Percentiles rank a stretch among this genome's conserved stretches.
These are phyloP conservation scores for Gryganskiella cystojenkinii DNA, from an alignment of 192 early-diverging fungal genomes.

Conservation along the genomic window DNA sequence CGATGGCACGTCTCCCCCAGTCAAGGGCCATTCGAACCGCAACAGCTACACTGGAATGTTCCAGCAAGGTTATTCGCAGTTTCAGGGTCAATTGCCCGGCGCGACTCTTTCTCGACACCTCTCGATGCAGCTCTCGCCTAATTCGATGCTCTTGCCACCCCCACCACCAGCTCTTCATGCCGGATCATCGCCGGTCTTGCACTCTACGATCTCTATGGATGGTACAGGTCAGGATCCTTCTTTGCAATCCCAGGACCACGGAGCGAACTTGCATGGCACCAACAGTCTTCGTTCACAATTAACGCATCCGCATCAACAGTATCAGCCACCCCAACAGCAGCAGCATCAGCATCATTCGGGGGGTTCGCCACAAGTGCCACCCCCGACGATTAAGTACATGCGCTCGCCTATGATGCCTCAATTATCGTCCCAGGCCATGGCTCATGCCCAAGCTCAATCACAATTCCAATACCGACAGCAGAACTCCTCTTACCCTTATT, in stretches of 20 bases:
- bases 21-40: conserved; percentile 13
- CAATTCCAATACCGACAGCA: conserved; percentile 14
- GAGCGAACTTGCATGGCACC: not conserved
- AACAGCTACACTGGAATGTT: conserved; percentile 29
- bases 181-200: conserved; percentile 2
- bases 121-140: conserved; percentile 46
- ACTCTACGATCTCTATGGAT: conserved; percentile 19
- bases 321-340: conserved; percentile 12
- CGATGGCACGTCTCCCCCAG: conserved; percentile 15
- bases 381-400: conserved; percentile 38
- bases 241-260: not conserved
- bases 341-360: conserved; percentile 10
- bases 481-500: conserved; percentile 9
- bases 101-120: conserved; percentile 41
- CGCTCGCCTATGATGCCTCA: conserved; percentile 49
- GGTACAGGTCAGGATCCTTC: not conserved
- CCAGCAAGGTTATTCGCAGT: conserved; percentile 46
- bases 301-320: not conserved
- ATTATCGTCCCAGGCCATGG: conserved; percentile 48
- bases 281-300: not conserved
- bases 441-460: conserved; percentile 21
- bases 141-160: conserved; percentile 26
- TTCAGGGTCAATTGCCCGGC: conserved; percentile 36
- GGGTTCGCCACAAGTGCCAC: conserved; percentile 21
- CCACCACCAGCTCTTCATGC: conserved; percentile 30